These are phyloP conservation scores for Ascochyta koolunga DNA, from an alignment of 2,329 filamentous ascomycete species.

Conservation along the genomic window DNA sequence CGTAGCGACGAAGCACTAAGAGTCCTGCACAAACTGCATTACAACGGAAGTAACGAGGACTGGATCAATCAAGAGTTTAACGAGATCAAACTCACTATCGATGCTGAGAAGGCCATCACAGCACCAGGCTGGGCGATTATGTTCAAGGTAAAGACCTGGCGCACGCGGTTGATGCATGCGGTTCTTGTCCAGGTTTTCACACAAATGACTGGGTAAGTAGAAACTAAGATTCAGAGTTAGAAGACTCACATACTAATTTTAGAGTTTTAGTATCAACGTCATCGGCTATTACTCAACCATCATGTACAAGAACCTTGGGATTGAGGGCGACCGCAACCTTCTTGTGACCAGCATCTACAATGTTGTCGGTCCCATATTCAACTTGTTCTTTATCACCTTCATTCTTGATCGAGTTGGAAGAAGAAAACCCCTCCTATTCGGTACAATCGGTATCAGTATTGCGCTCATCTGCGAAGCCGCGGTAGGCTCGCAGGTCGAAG, in stretches of 20 bases:
- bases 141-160: slow-evolving; percentile 64
- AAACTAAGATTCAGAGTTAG: neutral
- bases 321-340: slow-evolving; percentile 60
- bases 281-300: slow-evolving; percentile 68
- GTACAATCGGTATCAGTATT: slow-evolving; percentile 60
- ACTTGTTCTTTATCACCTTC: slow-evolving; percentile 66
- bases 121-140: slow-evolving; percentile 62
- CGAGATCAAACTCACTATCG: slow-evolving; percentile 67
- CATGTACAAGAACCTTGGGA: slow-evolving; percentile 64
- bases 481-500: slow-evolving; percentile 52
- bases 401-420: slow-evolving; percentile 60
- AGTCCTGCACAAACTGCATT: slow-evolving; percentile 58
- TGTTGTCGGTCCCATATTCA: slow-evolving; percentile 61
- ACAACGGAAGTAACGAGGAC: slow-evolving; percentile 60
- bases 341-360: slow-evolving; percentile 68
- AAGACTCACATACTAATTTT: slow-evolving; percentile 8
- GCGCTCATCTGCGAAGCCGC: slow-evolving; percentile 65
- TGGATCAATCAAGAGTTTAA: slow-evolving; percentile 64
- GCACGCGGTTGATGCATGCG: slow-evolving; percentile 67
- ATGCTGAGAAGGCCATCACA: slow-evolving; percentile 62
- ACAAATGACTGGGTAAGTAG: slow-evolving; percentile 62
- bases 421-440: slow-evolving; percentile 60
- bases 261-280: slow-evolving; percentile 53
- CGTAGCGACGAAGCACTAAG: slow-evolving; percentile 60
- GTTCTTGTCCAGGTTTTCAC: slow-evolving; percentile 69